phyloP scores from a whole-genome alignment of 331 rosid genomes.

The Pyracantha coccinea region DNA sequence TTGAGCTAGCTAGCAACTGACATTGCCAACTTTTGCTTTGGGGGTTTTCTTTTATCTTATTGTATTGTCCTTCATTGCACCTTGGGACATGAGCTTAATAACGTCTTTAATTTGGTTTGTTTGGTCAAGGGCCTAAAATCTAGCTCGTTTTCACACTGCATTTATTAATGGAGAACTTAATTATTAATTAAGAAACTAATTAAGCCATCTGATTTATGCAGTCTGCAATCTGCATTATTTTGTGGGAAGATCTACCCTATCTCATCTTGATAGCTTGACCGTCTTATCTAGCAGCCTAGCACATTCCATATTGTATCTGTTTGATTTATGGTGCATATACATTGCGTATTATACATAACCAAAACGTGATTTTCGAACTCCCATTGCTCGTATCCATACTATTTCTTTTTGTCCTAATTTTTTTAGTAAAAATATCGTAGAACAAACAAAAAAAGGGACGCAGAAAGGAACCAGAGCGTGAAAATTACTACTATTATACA shows the following conservation, averaged over 20 bases:
- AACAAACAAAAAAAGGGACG: no score
- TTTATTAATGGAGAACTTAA: background rate
- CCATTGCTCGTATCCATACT: no score
- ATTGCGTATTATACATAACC: background rate
- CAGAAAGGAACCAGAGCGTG: no score
- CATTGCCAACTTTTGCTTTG: constrained; percentile 64
- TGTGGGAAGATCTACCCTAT: constrained; percentile 19
- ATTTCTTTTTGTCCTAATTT: no score
- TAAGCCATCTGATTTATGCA: constrained; percentile 22
- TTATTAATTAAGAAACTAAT: constrained; percentile 9
- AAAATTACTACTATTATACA: no score
- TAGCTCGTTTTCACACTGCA: constrained; percentile 34
- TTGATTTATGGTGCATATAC: background rate
- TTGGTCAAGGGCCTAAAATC: constrained; percentile 71
- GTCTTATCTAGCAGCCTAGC: constrained; percentile 23
- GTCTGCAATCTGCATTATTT: constrained; percentile 20
- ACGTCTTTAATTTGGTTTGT: constrained; percentile 31
- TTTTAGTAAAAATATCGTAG: no score
- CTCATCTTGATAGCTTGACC: constrained; percentile 21
- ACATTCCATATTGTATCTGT: background rate
- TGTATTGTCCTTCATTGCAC: constrained; percentile 46
- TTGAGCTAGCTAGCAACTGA: constrained; percentile 53
- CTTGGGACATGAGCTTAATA: constrained; percentile 49
- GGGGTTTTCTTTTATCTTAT: constrained; percentile 39
- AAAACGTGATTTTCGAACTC: no score